phyloP scores from a whole-genome alignment of 345 rosid species.

The Orychophragmus violaceus region DNA sequence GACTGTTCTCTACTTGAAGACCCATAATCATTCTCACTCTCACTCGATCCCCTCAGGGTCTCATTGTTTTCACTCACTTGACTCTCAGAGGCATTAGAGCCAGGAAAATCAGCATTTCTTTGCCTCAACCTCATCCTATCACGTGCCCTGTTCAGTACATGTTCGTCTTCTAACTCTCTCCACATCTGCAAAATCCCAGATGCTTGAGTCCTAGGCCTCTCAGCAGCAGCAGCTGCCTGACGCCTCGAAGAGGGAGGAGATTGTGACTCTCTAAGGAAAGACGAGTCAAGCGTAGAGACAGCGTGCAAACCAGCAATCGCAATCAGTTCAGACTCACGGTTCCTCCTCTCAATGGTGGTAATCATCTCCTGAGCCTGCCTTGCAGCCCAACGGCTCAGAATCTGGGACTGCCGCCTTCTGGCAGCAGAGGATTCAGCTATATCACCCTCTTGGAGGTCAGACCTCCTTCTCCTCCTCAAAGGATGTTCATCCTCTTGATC shows the following conservation, averaged over 20 bases:
- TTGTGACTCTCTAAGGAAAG: background rate
- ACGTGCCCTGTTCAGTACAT: background rate
- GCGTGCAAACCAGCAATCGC: slow-evolving; percentile 2
- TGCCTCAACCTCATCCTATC: background rate
- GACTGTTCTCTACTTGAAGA: background rate
- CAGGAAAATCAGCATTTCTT: background rate
- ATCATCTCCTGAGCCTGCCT: slow-evolving; percentile 12
- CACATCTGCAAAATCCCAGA: slow-evolving; percentile 7
- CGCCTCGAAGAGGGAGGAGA: background rate
- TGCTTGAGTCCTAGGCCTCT: background rate
- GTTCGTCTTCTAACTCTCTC: slow-evolving; percentile 3
- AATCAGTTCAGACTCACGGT: background rate
- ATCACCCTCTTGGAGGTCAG: background rate
- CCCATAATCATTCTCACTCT: background rate
- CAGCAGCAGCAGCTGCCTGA: background rate
- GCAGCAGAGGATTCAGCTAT: background rate
- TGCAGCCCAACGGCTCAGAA: background rate
- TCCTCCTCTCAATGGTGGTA: background rate
- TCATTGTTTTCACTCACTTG: background rate
- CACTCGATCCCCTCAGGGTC: background rate
- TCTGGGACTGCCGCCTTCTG: background rate
- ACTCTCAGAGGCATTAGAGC: background rate
- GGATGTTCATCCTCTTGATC: background rate
- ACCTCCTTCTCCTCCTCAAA: background rate
- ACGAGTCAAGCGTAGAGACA: background rate